Evolutionary conservation across 257 asterid genomes (phyloP).

Genomic region (Nicotiana tomentosiformis): DNA sequence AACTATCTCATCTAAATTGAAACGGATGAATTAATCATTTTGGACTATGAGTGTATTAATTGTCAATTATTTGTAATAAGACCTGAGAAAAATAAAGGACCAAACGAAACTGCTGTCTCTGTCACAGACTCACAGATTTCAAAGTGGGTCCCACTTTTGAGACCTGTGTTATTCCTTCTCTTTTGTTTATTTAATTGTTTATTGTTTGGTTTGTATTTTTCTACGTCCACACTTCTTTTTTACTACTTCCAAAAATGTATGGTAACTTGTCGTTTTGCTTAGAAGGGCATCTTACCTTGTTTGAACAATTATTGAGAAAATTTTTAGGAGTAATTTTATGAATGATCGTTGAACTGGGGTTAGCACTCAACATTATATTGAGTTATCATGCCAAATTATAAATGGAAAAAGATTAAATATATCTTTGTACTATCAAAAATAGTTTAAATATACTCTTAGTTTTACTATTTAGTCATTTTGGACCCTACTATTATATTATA

Average conservation of each 20-base stretch:
- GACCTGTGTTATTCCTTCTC: slow-evolving; percentile 18
- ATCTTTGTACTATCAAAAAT: too few species aligned
- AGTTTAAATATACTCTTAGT: too few species aligned
- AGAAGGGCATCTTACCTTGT: not conserved
- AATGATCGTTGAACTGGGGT: too few species aligned
- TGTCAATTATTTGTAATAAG: not conserved
- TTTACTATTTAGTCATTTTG: too few species aligned
- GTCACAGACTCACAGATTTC: slow-evolving; percentile 40
- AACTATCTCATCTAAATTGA: too few species aligned
- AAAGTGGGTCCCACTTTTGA: slow-evolving; percentile 40
- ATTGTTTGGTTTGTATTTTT: not conserved
- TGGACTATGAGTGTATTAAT: not conserved
- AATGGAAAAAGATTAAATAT: too few species aligned
- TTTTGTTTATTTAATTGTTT: not conserved
- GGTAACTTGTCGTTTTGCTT: not conserved
- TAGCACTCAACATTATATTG: too few species aligned
- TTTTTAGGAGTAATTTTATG: too few species aligned
- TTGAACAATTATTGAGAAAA: not conserved
- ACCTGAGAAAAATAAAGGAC: slow-evolving; percentile 16
- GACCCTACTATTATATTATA: too few species aligned
- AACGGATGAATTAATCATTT: too few species aligned
- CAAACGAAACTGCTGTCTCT: slow-evolving; percentile 56
- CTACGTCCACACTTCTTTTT: not conserved
- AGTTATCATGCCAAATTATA: too few species aligned
- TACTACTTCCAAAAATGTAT: too few species aligned